Evolutionary conservation across 495 filamentous ascomycete genomes (phyloP).

Genomic region (Letharia columbiana): DNA sequence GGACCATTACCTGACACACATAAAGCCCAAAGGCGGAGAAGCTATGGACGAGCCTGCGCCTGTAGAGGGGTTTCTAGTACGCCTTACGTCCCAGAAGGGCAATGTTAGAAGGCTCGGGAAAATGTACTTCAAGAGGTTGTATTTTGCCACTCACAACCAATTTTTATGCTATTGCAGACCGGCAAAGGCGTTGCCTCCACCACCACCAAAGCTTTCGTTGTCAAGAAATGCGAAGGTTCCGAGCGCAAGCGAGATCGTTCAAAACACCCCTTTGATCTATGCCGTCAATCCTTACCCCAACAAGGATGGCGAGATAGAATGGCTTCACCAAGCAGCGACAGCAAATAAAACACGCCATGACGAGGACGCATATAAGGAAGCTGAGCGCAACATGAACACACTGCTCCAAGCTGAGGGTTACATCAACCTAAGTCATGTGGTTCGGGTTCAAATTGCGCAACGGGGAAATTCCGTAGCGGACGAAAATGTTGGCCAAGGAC

Average conservation of each 20-base stretch:
- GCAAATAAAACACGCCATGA: constrained; percentile 43
- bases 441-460: constrained; percentile 46
- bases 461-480: constrained; percentile 45
- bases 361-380: constrained; percentile 54
- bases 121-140: constrained; percentile 62
- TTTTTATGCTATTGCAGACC: constrained; percentile 60
- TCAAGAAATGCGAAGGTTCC: constrained; percentile 41
- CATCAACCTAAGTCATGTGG: constrained; percentile 54
- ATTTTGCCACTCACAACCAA: constrained; percentile 62
- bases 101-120: constrained; percentile 50
- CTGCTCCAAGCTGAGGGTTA: constrained; percentile 55
- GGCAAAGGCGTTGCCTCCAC: constrained; percentile 54
- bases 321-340: constrained; percentile 44
- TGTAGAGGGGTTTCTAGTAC: constrained; percentile 63
- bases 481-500: constrained; percentile 39
- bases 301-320: constrained; percentile 46
- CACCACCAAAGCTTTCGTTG: constrained; percentile 49
- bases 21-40: constrained; percentile 58
- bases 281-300: constrained; percentile 56
- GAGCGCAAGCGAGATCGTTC: constrained; percentile 46
- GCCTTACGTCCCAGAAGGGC: constrained; percentile 59
- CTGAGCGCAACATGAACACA: constrained; percentile 52
- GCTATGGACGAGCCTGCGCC: constrained; percentile 55
- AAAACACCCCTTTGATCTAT: constrained; percentile 54
- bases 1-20: constrained; percentile 56